Percentiles rank a stretch among this genome's conserved stretches.
Conservation (phyloP, 768 basidiomycete genomes). For the Hygrocybe punicea region DNA sequence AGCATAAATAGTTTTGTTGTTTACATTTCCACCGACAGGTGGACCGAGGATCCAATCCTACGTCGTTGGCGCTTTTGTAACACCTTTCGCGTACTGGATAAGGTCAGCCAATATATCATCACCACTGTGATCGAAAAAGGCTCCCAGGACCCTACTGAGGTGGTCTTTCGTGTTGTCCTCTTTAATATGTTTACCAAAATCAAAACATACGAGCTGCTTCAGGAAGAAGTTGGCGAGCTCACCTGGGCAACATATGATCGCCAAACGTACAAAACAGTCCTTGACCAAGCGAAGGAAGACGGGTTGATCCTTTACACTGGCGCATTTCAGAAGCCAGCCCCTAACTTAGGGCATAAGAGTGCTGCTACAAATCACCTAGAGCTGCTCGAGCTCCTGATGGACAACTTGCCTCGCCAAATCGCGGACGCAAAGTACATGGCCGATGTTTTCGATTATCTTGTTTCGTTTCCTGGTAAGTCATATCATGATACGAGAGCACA, state of each 20-base stretch:
- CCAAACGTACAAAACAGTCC: slow-evolving; percentile 49
- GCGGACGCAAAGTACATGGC: slow-evolving; percentile 50
- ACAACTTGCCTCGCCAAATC: slow-evolving; percentile 50
- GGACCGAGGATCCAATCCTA: slow-evolving; percentile 66
- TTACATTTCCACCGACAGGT: slow-evolving; percentile 37
- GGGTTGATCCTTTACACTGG: slow-evolving; percentile 58
- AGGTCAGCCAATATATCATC: slow-evolving; percentile 65
- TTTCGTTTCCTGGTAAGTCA: slow-evolving; percentile 49
- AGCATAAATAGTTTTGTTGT: background rate
- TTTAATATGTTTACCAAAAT: slow-evolving; percentile 72
- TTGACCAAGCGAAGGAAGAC: slow-evolving; percentile 38
- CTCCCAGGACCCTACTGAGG: slow-evolving; percentile 53
- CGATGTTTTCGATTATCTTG: slow-evolving; percentile 60
- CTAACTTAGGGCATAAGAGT: slow-evolving; percentile 46
- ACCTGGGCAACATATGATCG: slow-evolving; percentile 61
- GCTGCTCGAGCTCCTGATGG: slow-evolving; percentile 59
- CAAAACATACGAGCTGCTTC: slow-evolving; percentile 66
- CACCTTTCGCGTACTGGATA: slow-evolving; percentile 71
- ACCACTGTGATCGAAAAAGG: slow-evolving; percentile 68
- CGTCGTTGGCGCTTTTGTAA: slow-evolving; percentile 63
- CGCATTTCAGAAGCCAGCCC: slow-evolving; percentile 70
- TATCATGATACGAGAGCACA: background rate
- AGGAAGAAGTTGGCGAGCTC: slow-evolving; percentile 49
- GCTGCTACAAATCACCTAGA: slow-evolving; percentile 61
- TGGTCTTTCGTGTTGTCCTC: slow-evolving; percentile 66